Conservation (phyloP, 495 filamentous ascomycete genomes). For the Parathielavia hyrcaniae region DNA sequence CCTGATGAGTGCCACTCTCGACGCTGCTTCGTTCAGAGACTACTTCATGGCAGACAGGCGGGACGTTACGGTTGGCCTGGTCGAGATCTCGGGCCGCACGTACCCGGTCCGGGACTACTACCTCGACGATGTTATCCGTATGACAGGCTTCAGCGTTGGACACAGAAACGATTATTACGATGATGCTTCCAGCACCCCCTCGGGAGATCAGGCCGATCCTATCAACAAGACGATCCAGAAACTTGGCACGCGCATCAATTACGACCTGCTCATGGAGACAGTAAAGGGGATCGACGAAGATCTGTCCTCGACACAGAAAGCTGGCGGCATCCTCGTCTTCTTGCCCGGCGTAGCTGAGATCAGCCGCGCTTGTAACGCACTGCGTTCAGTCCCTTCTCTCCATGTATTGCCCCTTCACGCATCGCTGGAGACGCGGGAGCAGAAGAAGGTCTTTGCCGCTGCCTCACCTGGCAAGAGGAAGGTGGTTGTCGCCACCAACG, state of each 20-base stretch:
- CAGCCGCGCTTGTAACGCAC: constrained; percentile 64
- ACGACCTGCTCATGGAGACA: constrained; percentile 74
- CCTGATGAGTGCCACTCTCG: constrained; percentile 96
- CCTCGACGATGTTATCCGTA: constrained; percentile 76
- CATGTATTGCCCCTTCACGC: constrained; percentile 87
- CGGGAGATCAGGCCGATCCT: constrained; percentile 34
- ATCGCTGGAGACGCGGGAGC: constrained; percentile 78
- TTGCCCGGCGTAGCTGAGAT: constrained; percentile 84
- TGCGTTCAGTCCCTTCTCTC: constrained; percentile 62
- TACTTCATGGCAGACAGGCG: constrained; percentile 64
- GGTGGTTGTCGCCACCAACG: constrained; percentile 89
- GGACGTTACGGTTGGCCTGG: constrained; percentile 57
- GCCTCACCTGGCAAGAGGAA: constrained; percentile 78
- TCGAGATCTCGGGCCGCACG: constrained; percentile 85
- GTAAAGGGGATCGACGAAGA: constrained; percentile 74
- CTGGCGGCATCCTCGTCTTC: constrained; percentile 90
- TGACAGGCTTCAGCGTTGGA: constrained; percentile 63
- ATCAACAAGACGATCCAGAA: constrained; percentile 64
- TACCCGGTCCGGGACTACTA: constrained; percentile 87
- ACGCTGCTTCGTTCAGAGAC: constrained; percentile 74
- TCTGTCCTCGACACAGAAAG: constrained; percentile 50
- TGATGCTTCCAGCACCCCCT: constrained; percentile 33
- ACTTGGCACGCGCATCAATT: constrained; percentile 84
- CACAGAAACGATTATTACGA: constrained; percentile 30
- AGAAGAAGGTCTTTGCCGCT: constrained; percentile 74